Percentiles rank a stretch among this genome's conserved stretches.
Conservation (phyloP, 2,329 filamentous ascomycete genomes). For the Colletotrichum somersetense region DNA sequence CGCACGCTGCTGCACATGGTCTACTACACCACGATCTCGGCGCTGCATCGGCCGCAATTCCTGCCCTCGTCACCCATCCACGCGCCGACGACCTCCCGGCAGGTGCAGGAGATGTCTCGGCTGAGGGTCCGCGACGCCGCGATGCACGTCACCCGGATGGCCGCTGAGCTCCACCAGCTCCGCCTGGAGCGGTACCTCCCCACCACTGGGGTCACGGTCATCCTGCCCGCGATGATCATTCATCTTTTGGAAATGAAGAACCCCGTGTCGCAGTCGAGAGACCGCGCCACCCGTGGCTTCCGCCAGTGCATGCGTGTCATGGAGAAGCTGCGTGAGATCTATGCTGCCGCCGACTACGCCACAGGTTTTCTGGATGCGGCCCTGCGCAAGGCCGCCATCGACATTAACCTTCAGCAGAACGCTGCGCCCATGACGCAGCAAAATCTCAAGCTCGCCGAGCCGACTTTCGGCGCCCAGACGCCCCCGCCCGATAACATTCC, state of each 20-base stretch:
- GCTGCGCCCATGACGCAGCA: slow-evolving; percentile 53
- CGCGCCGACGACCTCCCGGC: slow-evolving; percentile 67
- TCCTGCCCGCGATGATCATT: slow-evolving; percentile 93
- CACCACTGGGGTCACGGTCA: slow-evolving; percentile 90
- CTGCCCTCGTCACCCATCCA: slow-evolving; percentile 77
- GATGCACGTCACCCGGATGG: slow-evolving; percentile 86
- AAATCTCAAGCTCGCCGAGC: slow-evolving; percentile 46
- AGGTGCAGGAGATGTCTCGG: slow-evolving; percentile 85
- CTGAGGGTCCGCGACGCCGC: slow-evolving; percentile 87
- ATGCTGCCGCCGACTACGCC: slow-evolving; percentile 95
- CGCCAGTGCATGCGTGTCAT: slow-evolving; percentile 94
- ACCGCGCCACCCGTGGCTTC: slow-evolving; percentile 83
- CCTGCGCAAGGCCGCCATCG: slow-evolving; percentile 86
- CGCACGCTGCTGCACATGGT: slow-evolving; percentile 93
- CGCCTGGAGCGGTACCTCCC: slow-evolving; percentile 84
- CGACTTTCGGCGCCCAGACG: slow-evolving; percentile 59
- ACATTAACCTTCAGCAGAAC: slow-evolving; percentile 60
- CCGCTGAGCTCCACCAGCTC: slow-evolving; percentile 78
- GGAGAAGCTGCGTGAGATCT: slow-evolving; percentile 87
- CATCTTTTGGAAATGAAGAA: slow-evolving; percentile 94
- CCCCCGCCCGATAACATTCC: slow-evolving; percentile 66
- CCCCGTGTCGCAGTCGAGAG: slow-evolving; percentile 76
- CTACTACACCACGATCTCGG: slow-evolving; percentile 91
- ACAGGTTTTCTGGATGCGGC: slow-evolving; percentile 94
- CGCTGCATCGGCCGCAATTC: slow-evolving; percentile 91